Conservation (phyloP, 768 basidiomycete genomes). For the Candolleomyces aberdarensis region DNA sequence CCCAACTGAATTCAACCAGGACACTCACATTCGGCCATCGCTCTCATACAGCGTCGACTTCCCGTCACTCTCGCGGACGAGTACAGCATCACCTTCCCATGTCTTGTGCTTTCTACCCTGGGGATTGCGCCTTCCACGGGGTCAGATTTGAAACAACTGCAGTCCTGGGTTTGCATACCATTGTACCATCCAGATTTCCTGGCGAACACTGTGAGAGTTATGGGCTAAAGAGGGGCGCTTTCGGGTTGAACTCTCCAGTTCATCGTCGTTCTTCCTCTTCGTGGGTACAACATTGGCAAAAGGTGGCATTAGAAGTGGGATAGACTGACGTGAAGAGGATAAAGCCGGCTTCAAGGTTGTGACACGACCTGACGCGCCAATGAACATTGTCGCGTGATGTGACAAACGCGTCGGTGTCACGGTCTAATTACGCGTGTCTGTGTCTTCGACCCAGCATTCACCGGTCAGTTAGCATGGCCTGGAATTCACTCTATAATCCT, state of each 20-base stretch:
- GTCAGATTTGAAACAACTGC: background rate
- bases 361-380: background rate
- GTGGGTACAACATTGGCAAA: conserved; percentile 24
- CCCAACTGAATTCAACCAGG: no score
- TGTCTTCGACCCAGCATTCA: no score
- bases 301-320: conserved; percentile 25
- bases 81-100: conserved; percentile 83
- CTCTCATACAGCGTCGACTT: conserved; percentile 55
- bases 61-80: conserved; percentile 41
- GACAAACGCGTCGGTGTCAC: conserved; percentile 1
- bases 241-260: conserved; percentile 18
- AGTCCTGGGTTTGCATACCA: conserved; percentile 42
- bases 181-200: conserved; percentile 74
- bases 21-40: conserved; percentile 61
- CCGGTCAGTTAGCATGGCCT: no score
- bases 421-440: background rate
- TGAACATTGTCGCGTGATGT: background rate
- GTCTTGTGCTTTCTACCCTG: conserved; percentile 85
- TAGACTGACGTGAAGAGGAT: background rate
- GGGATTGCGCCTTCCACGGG: conserved; percentile 50
- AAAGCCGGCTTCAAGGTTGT: background rate
- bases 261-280: conserved; percentile 36
- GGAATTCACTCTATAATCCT: no score
- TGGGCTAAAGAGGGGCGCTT: conserved; percentile 30
- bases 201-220: conserved; percentile 8